Evolutionary conservation across 2,329 filamentous ascomycete species (phyloP).

Genomic region (Aspergillus sp.): DNA sequence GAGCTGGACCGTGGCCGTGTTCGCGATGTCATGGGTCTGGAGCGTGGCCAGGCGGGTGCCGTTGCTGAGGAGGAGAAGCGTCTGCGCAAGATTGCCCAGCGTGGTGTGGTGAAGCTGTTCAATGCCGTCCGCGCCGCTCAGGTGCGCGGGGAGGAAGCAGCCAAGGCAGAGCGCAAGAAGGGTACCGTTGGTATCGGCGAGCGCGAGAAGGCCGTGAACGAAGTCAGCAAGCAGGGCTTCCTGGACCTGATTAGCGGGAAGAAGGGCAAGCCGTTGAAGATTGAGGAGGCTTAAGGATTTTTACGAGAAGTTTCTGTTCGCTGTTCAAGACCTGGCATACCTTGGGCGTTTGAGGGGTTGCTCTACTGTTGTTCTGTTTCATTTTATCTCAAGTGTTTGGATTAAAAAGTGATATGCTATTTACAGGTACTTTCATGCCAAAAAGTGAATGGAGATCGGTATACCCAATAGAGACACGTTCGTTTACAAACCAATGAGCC

Average conservation of each 20-base stretch:
- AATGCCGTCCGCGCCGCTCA: conserved; percentile 93
- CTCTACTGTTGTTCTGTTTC: conserved; percentile 18
- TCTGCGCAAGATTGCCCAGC: conserved; percentile 82
- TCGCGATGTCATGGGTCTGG: conserved; percentile 75
- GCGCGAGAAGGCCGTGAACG: conserved; percentile 83
- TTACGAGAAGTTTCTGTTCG: conserved; percentile 8
- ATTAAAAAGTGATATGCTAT: conserved; percentile 31
- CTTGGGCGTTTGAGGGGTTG: conserved; percentile 33
- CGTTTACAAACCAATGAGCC: conserved; percentile 14
- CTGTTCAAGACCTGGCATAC: conserved; percentile 31
- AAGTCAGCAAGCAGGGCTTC: conserved; percentile 97
- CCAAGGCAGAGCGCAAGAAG: conserved; percentile 63
- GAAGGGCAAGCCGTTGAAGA: conserved; percentile 52
- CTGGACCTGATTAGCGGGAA: conserved; percentile 76
- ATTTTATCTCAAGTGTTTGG: conserved; percentile 21
- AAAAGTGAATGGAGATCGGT: conserved; percentile 28
- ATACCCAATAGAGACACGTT: conserved; percentile 30
- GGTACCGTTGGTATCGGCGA: conserved; percentile 77
- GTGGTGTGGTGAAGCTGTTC: conserved; percentile 94
- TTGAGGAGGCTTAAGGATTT: conserved; percentile 44
- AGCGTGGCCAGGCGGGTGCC: conserved; percentile 54
- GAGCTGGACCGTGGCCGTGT: conserved; percentile 85
- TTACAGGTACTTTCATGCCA: conserved; percentile 21
- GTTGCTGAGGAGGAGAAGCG: conserved; percentile 72
- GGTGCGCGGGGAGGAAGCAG: conserved; percentile 79